Evolutionary conservation across 2,329 filamentous ascomycete species (phyloP).

Genomic region (Teratosphaeria epicoccoides): DNA sequence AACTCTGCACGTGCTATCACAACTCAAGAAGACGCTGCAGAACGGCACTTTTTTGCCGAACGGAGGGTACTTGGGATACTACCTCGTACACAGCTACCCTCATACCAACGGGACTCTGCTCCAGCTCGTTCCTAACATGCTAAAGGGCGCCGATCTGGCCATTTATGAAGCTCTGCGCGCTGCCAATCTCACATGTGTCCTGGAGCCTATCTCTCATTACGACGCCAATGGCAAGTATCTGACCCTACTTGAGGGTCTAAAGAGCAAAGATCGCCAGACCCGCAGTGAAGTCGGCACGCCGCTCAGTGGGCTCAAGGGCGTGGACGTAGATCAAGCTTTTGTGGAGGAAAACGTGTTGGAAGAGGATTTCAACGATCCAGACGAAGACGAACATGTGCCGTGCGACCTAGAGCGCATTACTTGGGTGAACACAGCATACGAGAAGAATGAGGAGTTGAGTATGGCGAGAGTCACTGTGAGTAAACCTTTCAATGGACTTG

Average conservation of each 20-base stretch:
- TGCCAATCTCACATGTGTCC: conserved; percentile 3
- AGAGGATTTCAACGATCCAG: neutral
- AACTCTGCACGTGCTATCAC: conserved; percentile 28
- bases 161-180: conserved; percentile 12
- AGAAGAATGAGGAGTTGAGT: conserved; percentile 1
- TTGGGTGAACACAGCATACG: neutral
- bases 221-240: neutral
- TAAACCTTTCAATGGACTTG: neutral
- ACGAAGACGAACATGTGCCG: neutral
- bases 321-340: neutral
- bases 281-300: neutral
- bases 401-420: neutral
- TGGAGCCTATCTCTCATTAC: neutral
- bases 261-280: neutral
- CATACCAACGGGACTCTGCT: conserved; percentile 10
- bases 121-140: conserved; percentile 11
- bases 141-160: conserved; percentile 21
- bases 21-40: conserved; percentile 23
- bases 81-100: conserved; percentile 17
- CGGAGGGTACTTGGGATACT: conserved; percentile 12
- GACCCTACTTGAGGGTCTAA: neutral
- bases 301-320: neutral
- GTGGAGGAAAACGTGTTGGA: neutral
- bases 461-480: neutral
- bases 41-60: conserved; percentile 27